These are phyloP conservation scores for Bolboschoenus planiculmis DNA, from an alignment of 176 grass and related monocot species.

Conservation along the genomic window DNA sequence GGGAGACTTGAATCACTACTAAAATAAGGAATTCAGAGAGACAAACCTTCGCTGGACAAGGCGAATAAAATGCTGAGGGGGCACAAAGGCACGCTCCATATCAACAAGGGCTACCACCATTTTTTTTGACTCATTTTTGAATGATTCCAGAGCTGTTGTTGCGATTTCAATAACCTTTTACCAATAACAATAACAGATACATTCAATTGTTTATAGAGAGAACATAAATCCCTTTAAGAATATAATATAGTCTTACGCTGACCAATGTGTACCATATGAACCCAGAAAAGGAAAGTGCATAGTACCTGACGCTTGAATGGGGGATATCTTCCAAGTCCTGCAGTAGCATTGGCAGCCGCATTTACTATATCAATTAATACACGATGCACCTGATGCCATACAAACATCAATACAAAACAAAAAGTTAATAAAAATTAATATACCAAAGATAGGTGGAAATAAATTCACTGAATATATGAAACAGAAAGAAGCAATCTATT, in stretches of 20 bases:
- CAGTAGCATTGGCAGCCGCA: conserved; percentile 80
- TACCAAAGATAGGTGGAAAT: not conserved
- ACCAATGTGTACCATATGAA: not conserved
- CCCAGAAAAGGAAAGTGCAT: not conserved
- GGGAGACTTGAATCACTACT: not conserved
- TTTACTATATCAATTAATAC: conserved; percentile 88
- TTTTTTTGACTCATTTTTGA: conserved; percentile 85
- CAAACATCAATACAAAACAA: conserved; percentile 10
- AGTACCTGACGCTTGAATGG: conserved; percentile 94
- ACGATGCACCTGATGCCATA: conserved; percentile 67
- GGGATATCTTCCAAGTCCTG: conserved; percentile 86
- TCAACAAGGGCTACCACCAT: conserved; percentile 97
- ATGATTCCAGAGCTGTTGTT: conserved; percentile 70
- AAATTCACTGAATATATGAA: not conserved
- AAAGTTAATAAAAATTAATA: conserved; percentile 14
- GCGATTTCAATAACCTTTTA: conserved; percentile 75
- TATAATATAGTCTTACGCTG: conserved; percentile 10
- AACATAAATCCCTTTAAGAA: conserved; percentile 22
- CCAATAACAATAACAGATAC: conserved; percentile 18
- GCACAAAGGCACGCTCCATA: conserved; percentile 94
- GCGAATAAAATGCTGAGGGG: conserved; percentile 89
- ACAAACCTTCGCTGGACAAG: conserved; percentile 87
- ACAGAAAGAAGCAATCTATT: not conserved
- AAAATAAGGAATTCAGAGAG: not conserved
- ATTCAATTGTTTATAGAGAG: conserved; percentile 1